A percentile compares a stretch with the other conserved stretches of the same genome.
phyloP scores from a whole-genome alignment of 441 rosid genomes.

The Corymbia calophylla region DNA sequence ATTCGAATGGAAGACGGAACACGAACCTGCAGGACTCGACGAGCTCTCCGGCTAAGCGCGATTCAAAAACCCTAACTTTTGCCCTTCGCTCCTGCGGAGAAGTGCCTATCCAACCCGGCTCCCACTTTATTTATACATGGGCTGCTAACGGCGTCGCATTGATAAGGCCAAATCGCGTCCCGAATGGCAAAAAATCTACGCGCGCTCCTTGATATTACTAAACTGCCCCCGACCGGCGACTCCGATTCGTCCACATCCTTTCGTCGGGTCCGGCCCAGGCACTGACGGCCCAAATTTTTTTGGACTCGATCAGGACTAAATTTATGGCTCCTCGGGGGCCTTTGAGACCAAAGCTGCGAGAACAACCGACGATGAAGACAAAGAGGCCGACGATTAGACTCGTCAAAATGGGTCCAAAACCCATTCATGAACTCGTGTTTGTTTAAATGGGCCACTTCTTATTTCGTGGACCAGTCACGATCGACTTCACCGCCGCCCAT shows the following conservation, averaged over 20 bases:
- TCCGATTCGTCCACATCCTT: background rate
- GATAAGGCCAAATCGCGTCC: background rate
- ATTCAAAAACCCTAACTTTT: background rate
- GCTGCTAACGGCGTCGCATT: background rate
- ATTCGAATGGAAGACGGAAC: background rate
- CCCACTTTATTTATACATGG: background rate
- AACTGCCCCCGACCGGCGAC: background rate
- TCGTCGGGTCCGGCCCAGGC: background rate
- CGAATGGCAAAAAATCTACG: background rate
- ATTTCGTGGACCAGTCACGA: too few species aligned
- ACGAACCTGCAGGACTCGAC: background rate
- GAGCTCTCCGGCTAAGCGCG: background rate
- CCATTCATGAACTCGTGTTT: too few species aligned
- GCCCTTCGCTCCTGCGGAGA: background rate
- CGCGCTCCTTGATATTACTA: background rate
- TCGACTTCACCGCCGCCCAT: too few species aligned
- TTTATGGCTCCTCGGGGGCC: background rate
- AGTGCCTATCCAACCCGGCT: background rate
- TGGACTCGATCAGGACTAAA: background rate
- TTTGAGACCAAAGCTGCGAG: background rate
- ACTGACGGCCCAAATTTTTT: background rate
- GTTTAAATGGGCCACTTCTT: too few species aligned
- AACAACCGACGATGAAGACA: background rate
- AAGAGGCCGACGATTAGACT: background rate
- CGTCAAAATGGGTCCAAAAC: too few species aligned